Evolutionary conservation across 257 asterid species (phyloP), one percentile per base, ranked within the genome.

Genomic region (Ajuga chamaepitys): DNA sequence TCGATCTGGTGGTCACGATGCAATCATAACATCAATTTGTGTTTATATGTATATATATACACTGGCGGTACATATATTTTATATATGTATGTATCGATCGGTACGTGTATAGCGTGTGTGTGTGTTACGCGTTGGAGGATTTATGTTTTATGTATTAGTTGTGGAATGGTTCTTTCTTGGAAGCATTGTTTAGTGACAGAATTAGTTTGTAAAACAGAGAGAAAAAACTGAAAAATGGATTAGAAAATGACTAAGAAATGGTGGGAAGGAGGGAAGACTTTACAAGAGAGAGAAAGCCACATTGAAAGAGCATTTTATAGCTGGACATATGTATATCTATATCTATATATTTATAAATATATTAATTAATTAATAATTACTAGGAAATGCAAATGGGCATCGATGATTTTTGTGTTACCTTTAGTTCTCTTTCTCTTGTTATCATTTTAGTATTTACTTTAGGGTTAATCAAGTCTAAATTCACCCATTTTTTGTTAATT

Each of bases 81-180:
- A 9, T 35, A 40, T 30, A 60, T 8, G n/a, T 20, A 45, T 4
- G 11, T 51, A 14, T 12, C 37, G 11, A 28, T 0, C 0, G 59
- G 14, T 40, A 40, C 11, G 62, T 17, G 37, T 4, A 30, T 5
- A 4, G 37, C 5, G 37, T 30, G 14, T 40, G 62, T 17, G 62
- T 30, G 24, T 12, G 56, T n/a, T 21, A 63, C 71, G 73, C 70
- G 74, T 60, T 5, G n/a, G 35, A 6, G 26, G 56, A 20, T 21
- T n/a, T n/a, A n/a, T n/a, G 41, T n/a, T 14, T 32, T 45, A 9
- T 26, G 45, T 10, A 30, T 61, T 45, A 60, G 35, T 62, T n/a
- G n/a, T n/a, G n/a, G 66, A 74, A 64, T 48, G 64, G 17, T 65
- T 54, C 54, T 72, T 68, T 60, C 62, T 44, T 66, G 77, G 46